phyloP scores from a whole-genome alignment of 176 grass and related monocot species.

The Saccharum spontaneum region DNA sequence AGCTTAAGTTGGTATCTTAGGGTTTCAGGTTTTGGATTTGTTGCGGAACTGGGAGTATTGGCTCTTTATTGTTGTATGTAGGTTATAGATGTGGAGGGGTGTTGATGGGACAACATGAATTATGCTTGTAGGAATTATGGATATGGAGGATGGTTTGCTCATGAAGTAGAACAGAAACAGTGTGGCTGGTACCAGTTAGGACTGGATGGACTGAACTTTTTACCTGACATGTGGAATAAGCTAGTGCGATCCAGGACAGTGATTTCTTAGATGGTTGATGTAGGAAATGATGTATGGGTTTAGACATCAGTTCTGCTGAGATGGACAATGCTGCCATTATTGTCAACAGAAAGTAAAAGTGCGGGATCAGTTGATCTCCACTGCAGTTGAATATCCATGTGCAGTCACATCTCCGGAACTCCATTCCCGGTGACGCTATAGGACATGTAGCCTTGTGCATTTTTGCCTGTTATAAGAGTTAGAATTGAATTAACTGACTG shows the following conservation, averaged over 20 bases:
- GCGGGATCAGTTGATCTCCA: background rate
- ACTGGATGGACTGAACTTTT: background rate
- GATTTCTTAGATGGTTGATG: background rate
- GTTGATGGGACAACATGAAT: background rate
- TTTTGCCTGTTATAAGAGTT: background rate
- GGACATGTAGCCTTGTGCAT: background rate
- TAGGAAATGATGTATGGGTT: background rate
- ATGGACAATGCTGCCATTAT: background rate
- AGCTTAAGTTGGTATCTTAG: background rate
- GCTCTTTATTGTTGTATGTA: background rate
- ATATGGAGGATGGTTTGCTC: background rate
- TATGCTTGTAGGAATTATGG: background rate
- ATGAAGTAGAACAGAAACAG: background rate
- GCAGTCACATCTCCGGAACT: background rate
- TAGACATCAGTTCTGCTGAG: background rate
- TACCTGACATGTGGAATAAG: background rate
- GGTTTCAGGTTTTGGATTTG: constrained; percentile 1
- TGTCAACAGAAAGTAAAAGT: background rate
- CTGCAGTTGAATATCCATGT: background rate
- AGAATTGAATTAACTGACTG: background rate
- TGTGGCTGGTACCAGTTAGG: background rate
- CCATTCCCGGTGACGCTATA: background rate
- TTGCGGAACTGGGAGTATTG: background rate
- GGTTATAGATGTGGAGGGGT: background rate
- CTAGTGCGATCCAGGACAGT: background rate